Base-by-base conservation (phyloP, 164 flowering plant species). In the Brasenia schreberi region DNA sequence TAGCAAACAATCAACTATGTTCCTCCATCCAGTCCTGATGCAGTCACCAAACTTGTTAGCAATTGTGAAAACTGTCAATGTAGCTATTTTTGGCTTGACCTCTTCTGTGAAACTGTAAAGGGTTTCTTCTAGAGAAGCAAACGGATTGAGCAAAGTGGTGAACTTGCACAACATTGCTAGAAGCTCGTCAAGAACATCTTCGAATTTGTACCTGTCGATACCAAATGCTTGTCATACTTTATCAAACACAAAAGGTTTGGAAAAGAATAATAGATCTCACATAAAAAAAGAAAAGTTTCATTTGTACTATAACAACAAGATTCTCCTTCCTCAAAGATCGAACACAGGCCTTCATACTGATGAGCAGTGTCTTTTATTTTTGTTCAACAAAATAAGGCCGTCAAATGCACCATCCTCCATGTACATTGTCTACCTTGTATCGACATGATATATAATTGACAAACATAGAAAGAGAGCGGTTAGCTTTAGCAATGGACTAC, bases 91-190 rank as follows among this genome's bases (percentile, higher is more conserved):
- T 5, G 96, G 86, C 74, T 90, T 89, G 78, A 82, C 44, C 42
- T 94, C 97, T 65, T 91, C 74, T 75, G 87, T 81, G 62, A 92
- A 87, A 10, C 82, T 82, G 69, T 82, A 85, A 19, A 89, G 69
- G 6, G 96, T 89, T 68, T 94, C 99, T 69, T 91, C 96, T n/a
- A 95, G 72, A 0, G 99, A 77, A 45, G 90, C 84, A 61, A 88
- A 93, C 27, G 98, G 97, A 64, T 90, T 93, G 53, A 92, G 65
- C 16, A 92, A 77, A 1, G 96, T 82, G 14, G 97, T 94, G 77
- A 86, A 90, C 67, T 89, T 94, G 81, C 92, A 84, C 69, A 94
- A 85, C 0, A 86, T 84, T 43, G 88, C 82, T 18, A 94, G 65
- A 23, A 94, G 82, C 75, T 89, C 97, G 60, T 94, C 99, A 11